Conservation (phyloP, 2,329 filamentous ascomycete genomes). For the Fusarium armeniacum region DNA sequence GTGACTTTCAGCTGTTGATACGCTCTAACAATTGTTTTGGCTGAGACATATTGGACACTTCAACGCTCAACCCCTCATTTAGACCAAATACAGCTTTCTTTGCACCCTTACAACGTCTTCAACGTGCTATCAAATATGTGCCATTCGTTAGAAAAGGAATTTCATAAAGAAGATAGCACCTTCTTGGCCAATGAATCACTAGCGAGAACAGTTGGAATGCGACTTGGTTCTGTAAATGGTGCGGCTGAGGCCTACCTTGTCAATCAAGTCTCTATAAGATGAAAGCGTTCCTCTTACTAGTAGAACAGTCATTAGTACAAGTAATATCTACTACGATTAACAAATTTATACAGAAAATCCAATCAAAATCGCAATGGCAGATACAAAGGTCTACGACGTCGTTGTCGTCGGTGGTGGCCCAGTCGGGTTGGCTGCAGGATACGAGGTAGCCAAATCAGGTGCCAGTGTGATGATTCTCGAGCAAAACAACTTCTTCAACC, state of each 20-base stretch:
- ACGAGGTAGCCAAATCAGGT: slow-evolving; percentile 33
- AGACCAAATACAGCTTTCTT: not conserved
- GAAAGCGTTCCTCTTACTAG: not conserved
- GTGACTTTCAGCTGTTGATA: not conserved
- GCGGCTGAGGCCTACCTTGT: not conserved
- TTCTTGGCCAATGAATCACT: not conserved
- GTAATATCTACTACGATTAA: no score
- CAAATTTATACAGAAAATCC: no score
- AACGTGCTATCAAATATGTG: not conserved
- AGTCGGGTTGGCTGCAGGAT: slow-evolving; percentile 32
- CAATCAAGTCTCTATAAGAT: not conserved
- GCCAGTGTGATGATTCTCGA: slow-evolving; percentile 28
- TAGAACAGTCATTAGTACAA: no score
- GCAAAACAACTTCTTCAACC: slow-evolving; percentile 37
- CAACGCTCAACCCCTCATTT: not conserved
- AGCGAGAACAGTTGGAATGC: not conserved
- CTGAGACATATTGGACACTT: slow-evolving; percentile 4
- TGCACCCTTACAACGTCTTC: not conserved
- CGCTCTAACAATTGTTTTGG: not conserved
- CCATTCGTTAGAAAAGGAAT: no score
- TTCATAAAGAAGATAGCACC: not conserved
- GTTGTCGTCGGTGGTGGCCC: slow-evolving; percentile 31
- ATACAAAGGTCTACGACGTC: slow-evolving; percentile 20
- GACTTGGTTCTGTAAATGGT: not conserved
- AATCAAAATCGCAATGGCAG: not conserved